Conservation (phyloP, 305 asterid genomes). For the Fraxinus sp. region DNA sequence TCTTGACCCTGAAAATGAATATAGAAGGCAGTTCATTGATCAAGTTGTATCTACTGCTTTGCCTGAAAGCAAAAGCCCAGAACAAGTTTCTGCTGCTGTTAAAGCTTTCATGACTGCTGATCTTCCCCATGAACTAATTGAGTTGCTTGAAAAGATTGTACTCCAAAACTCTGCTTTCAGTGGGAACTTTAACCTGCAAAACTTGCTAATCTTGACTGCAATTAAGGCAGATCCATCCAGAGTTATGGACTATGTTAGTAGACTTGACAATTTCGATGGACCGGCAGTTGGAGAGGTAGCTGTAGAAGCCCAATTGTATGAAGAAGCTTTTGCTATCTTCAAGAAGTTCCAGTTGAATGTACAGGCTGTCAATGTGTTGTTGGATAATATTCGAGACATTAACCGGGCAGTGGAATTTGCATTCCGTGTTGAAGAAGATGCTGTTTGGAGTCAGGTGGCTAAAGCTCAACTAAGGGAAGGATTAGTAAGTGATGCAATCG, state of each 20-base stretch:
- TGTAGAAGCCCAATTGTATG: conserved; percentile 88
- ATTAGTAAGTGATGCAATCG: conserved; percentile 95
- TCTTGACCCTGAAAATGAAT: conserved; percentile 96
- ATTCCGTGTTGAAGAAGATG: conserved; percentile 97
- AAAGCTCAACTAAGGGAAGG: conserved; percentile 98
- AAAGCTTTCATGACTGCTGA: conserved; percentile 99
- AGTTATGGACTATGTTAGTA: conserved; percentile 95
- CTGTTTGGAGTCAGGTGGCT: conserved; percentile 99
- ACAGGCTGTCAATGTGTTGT: conserved; percentile 91
- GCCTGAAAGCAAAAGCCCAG: conserved; percentile 99
- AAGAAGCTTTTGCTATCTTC: conserved; percentile 95
- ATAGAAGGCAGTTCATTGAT: conserved; percentile 94
- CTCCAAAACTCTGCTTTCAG: conserved; percentile 97
- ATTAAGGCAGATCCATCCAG: conserved; percentile 96
- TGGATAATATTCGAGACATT: conserved; percentile 85
- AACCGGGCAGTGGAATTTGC: conserved; percentile 98
- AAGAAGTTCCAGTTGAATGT: conserved; percentile 97
- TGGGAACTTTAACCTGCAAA: conserved; percentile 96
- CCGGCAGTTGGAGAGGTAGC: conserved; percentile 99
- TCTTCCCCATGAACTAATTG: conserved; percentile 97
- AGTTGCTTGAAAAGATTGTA: conserved; percentile 96
- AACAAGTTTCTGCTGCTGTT: conserved; percentile 99
- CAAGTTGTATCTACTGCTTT: conserved; percentile 99
- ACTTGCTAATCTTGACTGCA: conserved; percentile 89
- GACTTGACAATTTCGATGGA: conserved; percentile 98